phyloP scores from a whole-genome alignment of 768 basidiomycete species.

The Tulasnella sp. region DNA sequence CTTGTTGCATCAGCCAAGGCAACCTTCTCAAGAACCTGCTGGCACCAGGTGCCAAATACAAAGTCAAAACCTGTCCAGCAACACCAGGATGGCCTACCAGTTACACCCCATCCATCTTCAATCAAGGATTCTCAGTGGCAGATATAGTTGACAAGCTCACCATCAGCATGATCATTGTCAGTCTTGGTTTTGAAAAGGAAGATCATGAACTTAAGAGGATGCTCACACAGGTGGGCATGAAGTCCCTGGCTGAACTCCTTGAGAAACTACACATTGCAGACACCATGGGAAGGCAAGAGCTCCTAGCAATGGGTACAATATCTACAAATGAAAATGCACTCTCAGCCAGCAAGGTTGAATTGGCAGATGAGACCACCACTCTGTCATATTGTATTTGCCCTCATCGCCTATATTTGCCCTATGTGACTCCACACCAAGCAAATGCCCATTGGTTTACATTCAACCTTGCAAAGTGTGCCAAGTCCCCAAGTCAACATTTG shows the following conservation, averaged over 20 bases:
- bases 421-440: too few species aligned
- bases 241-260: background rate
- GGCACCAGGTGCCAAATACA: background rate
- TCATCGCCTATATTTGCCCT: too few species aligned
- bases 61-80: too few species aligned
- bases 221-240: background rate
- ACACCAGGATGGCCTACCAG: too few species aligned
- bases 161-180: background rate
- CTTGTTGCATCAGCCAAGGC: background rate
- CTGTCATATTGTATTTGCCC: too few species aligned
- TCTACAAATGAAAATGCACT: background rate
- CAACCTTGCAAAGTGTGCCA: too few species aligned
- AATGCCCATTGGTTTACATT: too few species aligned
- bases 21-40: background rate
- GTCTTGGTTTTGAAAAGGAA: background rate
- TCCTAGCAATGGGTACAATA: background rate
- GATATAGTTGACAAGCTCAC: background rate
- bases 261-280: background rate
- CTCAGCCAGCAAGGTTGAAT: too few species aligned
- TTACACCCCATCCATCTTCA: background rate
- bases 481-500: too few species aligned
- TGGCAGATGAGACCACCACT: too few species aligned
- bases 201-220: background rate
- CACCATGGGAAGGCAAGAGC: background rate
- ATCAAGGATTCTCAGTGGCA: background rate